Percentiles rank a stretch among this genome's conserved stretches.
Conservation (phyloP, 257 asterid genomes). For the Cinchona pubescens region DNA sequence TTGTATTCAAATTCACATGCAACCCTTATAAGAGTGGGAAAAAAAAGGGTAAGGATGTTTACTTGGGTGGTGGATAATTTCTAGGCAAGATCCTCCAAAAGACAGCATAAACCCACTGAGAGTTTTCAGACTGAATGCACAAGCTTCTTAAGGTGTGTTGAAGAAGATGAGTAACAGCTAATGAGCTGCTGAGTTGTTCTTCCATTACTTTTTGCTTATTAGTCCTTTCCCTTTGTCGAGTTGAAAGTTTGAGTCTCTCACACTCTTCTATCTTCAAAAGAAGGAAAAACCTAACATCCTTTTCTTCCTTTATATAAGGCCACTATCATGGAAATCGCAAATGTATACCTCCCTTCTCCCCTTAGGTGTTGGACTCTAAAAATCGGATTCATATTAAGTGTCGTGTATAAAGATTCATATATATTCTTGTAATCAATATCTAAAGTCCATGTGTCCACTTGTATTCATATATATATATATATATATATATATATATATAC, state of each 20-base stretch:
- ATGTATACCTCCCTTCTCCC: slow-evolving; percentile 15
- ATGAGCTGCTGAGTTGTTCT: slow-evolving; percentile 74
- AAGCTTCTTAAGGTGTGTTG: slow-evolving; percentile 94
- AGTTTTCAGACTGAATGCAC: slow-evolving; percentile 79
- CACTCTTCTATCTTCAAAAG: slow-evolving; percentile 36
- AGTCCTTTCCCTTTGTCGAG: background rate
- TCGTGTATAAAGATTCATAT: too few species aligned
- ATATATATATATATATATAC: too few species aligned
- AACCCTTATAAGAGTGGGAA: background rate
- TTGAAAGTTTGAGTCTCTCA: slow-evolving; percentile 12
- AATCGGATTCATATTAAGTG: too few species aligned
- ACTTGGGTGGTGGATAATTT: slow-evolving; percentile 99
- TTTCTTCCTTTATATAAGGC: slow-evolving; percentile 71
- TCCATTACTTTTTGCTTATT: slow-evolving; percentile 51
- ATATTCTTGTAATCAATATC: too few species aligned
- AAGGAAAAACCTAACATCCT: slow-evolving; percentile 67
- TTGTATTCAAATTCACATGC: background rate
- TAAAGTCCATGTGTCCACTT: too few species aligned
- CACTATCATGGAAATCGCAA: slow-evolving; percentile 23
- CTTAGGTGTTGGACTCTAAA: too few species aligned
- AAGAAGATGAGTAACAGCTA: slow-evolving; percentile 93
- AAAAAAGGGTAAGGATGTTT: background rate
- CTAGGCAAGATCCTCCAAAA: slow-evolving; percentile 99
- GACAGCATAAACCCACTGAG: slow-evolving; percentile 99
- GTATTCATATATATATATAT: too few species aligned